phyloP scores from a whole-genome alignment of 371 early-diverging fungal genomes.

The Mortierella sp. region DNA sequence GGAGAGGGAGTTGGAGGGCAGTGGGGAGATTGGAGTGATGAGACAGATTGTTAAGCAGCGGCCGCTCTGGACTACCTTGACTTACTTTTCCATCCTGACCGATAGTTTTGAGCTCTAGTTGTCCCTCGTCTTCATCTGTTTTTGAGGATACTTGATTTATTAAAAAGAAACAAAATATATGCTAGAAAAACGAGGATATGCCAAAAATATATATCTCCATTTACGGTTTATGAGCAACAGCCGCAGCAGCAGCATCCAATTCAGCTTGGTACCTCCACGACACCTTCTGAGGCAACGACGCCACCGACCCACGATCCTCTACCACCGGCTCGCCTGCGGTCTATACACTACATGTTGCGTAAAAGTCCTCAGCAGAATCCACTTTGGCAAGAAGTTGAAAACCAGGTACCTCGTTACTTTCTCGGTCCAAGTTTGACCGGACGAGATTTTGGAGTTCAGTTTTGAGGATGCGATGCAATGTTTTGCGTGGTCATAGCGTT shows the following conservation, averaged over 20 bases:
- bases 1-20: slow-evolving; percentile 65
- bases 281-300: background rate
- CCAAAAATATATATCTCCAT: background rate
- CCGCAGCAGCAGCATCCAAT: background rate
- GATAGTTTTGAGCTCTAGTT: slow-evolving; percentile 19
- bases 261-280: background rate
- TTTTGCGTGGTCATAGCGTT: slow-evolving; percentile 3
- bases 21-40: slow-evolving; percentile 66
- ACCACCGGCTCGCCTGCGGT: background rate
- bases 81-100: slow-evolving; percentile 58
- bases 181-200: background rate
- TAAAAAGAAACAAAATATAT: background rate
- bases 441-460: background rate
- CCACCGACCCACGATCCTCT: background rate
- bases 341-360: background rate
- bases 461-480: background rate
- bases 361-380: background rate
- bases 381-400: background rate
- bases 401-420: background rate
- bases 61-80: slow-evolving; percentile 72
- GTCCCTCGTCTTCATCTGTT: background rate
- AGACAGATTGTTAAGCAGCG: slow-evolving; percentile 60
- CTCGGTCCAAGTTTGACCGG: background rate
- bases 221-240: background rate
- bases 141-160: background rate